Conservation (phyloP, 176 grass and related monocot genomes). For the Phoenix roebelenii region DNA sequence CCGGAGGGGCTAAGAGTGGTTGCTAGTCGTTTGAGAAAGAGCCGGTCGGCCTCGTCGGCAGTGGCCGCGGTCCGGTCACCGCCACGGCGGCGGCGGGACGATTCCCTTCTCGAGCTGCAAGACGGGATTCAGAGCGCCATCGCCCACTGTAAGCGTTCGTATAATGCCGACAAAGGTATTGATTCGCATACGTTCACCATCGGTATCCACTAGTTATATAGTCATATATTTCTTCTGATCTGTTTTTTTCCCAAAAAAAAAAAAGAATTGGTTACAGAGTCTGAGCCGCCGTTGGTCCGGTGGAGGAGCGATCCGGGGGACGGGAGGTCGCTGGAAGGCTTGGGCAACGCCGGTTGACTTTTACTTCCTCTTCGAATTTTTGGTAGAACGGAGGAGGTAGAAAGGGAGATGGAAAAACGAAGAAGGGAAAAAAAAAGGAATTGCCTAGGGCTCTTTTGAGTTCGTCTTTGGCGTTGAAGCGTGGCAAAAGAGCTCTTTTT, state of each 20-base stretch:
- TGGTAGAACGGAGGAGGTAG: constrained; percentile 7
- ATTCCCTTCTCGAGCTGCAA: constrained; percentile 70
- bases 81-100: constrained; percentile 37
- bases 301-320: constrained; percentile 57
- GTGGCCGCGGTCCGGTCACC: constrained; percentile 22
- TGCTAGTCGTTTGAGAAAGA: constrained; percentile 36
- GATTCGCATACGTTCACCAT: background rate
- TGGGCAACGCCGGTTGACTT: no score
- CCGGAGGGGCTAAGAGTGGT: constrained; percentile 14
- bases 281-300: constrained; percentile 38
- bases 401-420: background rate
- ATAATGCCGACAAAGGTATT: constrained; percentile 31
- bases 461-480: constrained; percentile 15
- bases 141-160: constrained; percentile 88
- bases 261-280: constrained; percentile 29
- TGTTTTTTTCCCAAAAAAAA: background rate
- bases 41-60: constrained; percentile 46
- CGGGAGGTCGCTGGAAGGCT: constrained; percentile 5
- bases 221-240: background rate
- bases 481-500: constrained; percentile 22
- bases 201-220: background rate
- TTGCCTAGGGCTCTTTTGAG: constrained; percentile 13
- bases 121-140: constrained; percentile 95
- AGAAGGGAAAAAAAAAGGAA: background rate
- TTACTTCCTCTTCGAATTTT: constrained; percentile 2